Base-by-base conservation (phyloP, 176 grass and related monocot species). In the Typha latifolia region DNA sequence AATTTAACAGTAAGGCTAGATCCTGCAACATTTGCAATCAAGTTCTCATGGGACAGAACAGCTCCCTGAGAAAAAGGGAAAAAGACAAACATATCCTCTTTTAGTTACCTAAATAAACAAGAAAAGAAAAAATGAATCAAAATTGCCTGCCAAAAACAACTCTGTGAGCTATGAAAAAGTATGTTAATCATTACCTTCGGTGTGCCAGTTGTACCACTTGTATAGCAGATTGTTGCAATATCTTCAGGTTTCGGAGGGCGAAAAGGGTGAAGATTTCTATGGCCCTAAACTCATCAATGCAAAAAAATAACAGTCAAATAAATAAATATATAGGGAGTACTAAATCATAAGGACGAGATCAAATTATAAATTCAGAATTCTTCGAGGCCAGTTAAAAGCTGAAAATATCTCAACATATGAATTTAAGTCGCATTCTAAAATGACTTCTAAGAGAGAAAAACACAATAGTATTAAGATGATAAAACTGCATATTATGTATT, bases 161-260 rank as follows among this genome's bases (percentile, higher is more conserved):
- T 31, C 27, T 62, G 34, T 11, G 59, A 15, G 50, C 20, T 32
- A 50, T 12, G 15, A 9, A 63, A 47, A 84, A 76, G 3, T 3
- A 14, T 56, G 12, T 61, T 75, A 43, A 51, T 29, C 59, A 74
- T 22, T 78, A 85, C 89, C 89, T 99, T 99, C 57, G 89, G 89
- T 51, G 86, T 99, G 49, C 94, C 89, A 49, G 89, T 99, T 61
- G 94, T 99, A 27, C 94, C 94, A 75, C 94, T 99, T 1, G 94
- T 99, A 64, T 99, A 99, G 79, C 94, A 99, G 37, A 99, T 85
- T 57, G 94, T 99, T 12, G 94, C 94, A 66, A 89, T 47, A 72
- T 99, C 89, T 80, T 90, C 68, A 81, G 89, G 85, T 81, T 86
- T 97, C 63, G 94, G 89, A 77, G 89, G 81, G n/a, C 73, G 61